Conservation (phyloP, 2,329 filamentous ascomycete genomes). For the Nothophaeocryptopus gaeumannii region DNA sequence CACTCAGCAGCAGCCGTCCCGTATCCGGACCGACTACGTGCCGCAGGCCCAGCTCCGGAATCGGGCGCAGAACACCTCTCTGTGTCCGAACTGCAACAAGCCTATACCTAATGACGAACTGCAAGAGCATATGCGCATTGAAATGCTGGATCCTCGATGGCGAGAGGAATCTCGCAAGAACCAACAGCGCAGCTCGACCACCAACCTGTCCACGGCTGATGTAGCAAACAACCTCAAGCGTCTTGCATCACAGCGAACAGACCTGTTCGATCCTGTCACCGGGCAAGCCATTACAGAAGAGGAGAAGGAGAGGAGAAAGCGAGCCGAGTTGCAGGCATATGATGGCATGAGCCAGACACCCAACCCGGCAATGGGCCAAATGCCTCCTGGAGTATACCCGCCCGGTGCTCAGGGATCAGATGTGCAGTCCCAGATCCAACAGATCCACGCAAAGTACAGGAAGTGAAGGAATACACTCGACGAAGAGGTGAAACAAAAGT, state of each 20-base stretch:
- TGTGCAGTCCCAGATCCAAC: conserved; percentile 37
- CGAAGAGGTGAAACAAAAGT: too few relatives aligned
- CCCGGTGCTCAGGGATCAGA: conserved; percentile 52
- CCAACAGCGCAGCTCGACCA: conserved; percentile 78
- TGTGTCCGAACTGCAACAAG: conserved; percentile 92
- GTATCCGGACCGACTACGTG: conserved; percentile 90
- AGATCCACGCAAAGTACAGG: conserved; percentile 32
- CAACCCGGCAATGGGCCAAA: conserved; percentile 47
- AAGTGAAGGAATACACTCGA: conserved; percentile 7
- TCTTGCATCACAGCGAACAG: conserved; percentile 81
- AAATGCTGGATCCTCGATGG: conserved; percentile 90
- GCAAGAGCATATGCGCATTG: conserved; percentile 90
- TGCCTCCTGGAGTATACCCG: conserved; percentile 38
- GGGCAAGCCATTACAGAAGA: conserved; percentile 63
- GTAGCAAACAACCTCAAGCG: conserved; percentile 93
- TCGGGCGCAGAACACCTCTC: conserved; percentile 57
- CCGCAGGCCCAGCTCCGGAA: conserved; percentile 67
- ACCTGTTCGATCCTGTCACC: conserved; percentile 76
- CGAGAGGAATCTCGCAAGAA: conserved; percentile 92
- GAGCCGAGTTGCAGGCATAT: conserved; percentile 63
- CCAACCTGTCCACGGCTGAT: conserved; percentile 80
- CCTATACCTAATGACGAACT: conserved; percentile 83
- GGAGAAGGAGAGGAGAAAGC: conserved; percentile 61
- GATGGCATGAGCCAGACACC: conserved; percentile 49
- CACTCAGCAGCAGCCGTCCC: conserved; percentile 54